Conservation (phyloP, 1,284 basidiomycete genomes). For the Sphaerobolus stellatus region DNA sequence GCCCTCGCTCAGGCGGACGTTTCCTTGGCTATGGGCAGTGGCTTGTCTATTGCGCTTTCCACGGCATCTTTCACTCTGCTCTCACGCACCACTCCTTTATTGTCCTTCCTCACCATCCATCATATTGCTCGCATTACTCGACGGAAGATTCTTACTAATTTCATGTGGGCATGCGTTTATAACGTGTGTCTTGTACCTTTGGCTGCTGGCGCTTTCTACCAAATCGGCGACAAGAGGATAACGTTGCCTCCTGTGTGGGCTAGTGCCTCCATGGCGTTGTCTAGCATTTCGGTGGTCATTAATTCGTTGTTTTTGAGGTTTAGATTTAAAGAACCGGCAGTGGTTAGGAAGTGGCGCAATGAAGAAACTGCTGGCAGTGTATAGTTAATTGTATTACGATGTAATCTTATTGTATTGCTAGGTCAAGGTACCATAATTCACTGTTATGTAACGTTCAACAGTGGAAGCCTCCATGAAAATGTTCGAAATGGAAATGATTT, state of each 20-base stretch:
- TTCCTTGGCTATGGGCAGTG: constrained; percentile 74
- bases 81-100: constrained; percentile 59
- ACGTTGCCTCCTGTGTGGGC: constrained; percentile 65
- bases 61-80: constrained; percentile 77
- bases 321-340: constrained; percentile 1
- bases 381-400: no score
- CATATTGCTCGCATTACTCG: constrained; percentile 42
- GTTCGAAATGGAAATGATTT: no score
- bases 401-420: no score
- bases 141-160: constrained; percentile 38
- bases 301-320: constrained; percentile 53
- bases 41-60: constrained; percentile 63
- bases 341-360: constrained; percentile 7
- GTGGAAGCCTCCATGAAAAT: no score
- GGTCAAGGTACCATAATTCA: no score
- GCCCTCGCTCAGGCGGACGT: constrained; percentile 74
- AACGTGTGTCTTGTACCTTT: constrained; percentile 67
- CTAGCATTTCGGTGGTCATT: constrained; percentile 62
- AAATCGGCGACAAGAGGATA: not conserved
- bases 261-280: constrained; percentile 77
- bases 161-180: constrained; percentile 70
- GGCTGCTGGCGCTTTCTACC: constrained; percentile 68
- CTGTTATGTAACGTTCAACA: no score
- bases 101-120: constrained; percentile 51
- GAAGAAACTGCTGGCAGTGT: not conserved